Conservation (phyloP, 495 filamentous ascomycete genomes). For the Schizothecium vesticola region DNA sequence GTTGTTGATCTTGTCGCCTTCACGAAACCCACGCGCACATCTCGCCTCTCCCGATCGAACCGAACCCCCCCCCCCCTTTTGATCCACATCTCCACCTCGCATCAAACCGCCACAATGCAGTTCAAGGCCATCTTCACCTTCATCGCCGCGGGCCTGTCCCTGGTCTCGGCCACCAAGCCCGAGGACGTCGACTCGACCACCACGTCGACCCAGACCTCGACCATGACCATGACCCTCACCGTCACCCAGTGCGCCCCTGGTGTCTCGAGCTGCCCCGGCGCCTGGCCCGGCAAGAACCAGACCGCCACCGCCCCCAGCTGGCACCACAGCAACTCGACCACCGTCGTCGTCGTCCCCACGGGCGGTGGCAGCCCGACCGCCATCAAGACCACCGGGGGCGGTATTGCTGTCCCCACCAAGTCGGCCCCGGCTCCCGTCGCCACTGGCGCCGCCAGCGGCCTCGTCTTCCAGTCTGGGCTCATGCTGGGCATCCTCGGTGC, state of each 20-base stretch:
- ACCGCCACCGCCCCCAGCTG: slow-evolving; percentile 36
- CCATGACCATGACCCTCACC: slow-evolving; percentile 42
- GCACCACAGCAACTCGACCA: slow-evolving; percentile 25
- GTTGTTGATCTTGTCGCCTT: slow-evolving; percentile 1
- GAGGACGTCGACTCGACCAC: slow-evolving; percentile 13
- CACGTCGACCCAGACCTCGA: slow-evolving; percentile 36
- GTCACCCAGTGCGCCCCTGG: slow-evolving; percentile 44
- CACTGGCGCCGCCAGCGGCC: slow-evolving; percentile 29
- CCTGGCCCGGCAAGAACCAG: slow-evolving; percentile 34
- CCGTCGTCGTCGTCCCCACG: slow-evolving; percentile 22
- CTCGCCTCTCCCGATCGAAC: not conserved
- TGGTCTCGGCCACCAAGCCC: slow-evolving; percentile 19
- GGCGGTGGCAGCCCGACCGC: slow-evolving; percentile 18
- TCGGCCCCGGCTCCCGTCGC: slow-evolving; percentile 18
- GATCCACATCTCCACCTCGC: not conserved
- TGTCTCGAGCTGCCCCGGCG: slow-evolving; percentile 40
- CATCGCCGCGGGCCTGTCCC: slow-evolving; percentile 27
- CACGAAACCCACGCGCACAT: not conserved
- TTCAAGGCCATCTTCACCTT: slow-evolving; percentile 32
- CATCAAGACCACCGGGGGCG: slow-evolving; percentile 15
- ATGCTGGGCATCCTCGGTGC: slow-evolving; percentile 38
- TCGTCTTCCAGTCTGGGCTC: slow-evolving; percentile 38
- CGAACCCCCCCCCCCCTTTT: not conserved
- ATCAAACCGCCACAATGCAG: slow-evolving; percentile 31
- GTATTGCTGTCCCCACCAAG: slow-evolving; percentile 13